Conservation (phyloP, 164 flowering plant species). For the Sedum album region DNA sequence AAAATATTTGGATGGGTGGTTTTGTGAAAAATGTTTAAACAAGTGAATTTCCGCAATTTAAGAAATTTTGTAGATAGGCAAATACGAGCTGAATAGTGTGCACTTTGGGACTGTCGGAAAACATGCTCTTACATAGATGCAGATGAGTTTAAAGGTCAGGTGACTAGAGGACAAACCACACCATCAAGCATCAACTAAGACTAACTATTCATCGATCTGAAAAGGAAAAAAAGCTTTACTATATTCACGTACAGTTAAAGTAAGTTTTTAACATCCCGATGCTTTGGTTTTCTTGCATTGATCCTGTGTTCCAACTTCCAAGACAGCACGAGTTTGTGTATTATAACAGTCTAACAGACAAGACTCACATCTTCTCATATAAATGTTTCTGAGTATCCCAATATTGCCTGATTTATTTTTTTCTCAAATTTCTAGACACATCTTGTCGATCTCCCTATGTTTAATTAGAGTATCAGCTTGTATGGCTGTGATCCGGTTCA, state of each 20-base stretch:
- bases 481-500: too few species aligned
- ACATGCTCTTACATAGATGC: not conserved
- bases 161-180: not conserved
- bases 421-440: conserved; percentile 18
- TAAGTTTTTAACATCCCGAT: not conserved
- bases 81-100: not conserved
- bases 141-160: not conserved
- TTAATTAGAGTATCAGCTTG: too few species aligned
- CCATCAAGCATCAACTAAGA: not conserved
- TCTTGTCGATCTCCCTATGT: conserved; percentile 1
- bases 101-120: not conserved
- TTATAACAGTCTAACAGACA: not conserved
- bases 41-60: too few species aligned
- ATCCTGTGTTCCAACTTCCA: conserved; percentile 24
- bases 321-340: conserved; percentile 28
- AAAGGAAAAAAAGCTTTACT: not conserved
- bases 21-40: too few species aligned
- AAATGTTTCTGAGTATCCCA: not conserved
- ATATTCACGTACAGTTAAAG: not conserved
- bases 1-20: too few species aligned
- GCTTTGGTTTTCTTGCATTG: not conserved
- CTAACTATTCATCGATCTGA: not conserved
- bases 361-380: not conserved
- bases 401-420: conserved; percentile 11
- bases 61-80: not conserved